Base-by-base conservation (phyloP, 2,329 filamentous ascomycete species). In the Neonectria faginata region DNA sequence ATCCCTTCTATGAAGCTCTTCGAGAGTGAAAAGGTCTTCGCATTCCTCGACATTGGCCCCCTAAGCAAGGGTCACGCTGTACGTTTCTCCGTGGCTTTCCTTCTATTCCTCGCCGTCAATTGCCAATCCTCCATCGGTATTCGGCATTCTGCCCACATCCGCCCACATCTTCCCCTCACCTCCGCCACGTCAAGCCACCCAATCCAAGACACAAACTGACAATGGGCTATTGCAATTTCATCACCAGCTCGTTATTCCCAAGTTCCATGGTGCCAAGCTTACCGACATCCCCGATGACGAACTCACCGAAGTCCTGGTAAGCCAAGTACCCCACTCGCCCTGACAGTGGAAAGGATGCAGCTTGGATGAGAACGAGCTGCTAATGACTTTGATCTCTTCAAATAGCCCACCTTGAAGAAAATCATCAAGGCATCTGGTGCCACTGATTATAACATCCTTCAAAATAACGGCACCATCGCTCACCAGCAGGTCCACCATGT, bases 1-100 rank as follows among this genome's bases (percentile, higher is more conserved):
- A 97, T 99, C 79, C 96, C 96, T 53, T 95, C 89, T 73, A 91
- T 98, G 85, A 99, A 97, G 87, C 90, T 99, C 81, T 94, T 93
- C 78, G 96, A 99, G 83, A 96, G 88, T 74, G 92, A 97, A 41
- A 97, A 95, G 83, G 92, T 95, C 50, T 86, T 97, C 67, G 96
- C 96, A 10, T 99, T 99, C 80, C 91, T 99, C 70, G 96, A 99
- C 79, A 97, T 99, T 81, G 91, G 93, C 70, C 96, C 96, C 4
- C 83, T 98, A 22, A 93, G 91, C 79, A 88, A 88, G 76, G 96
- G 96, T 61, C 96, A 99, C 77, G 92, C 94, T 70, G 95, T 97
- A 85, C 74, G 89, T 80, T 64, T 27, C 48, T 33, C 29, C 27
- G 3, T 8, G n/a, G n/a, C 39, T 42, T n/a, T 6, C 14, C 5